Conservation (phyloP, 768 basidiomycete species). For the Gymnopilus dilepis region DNA sequence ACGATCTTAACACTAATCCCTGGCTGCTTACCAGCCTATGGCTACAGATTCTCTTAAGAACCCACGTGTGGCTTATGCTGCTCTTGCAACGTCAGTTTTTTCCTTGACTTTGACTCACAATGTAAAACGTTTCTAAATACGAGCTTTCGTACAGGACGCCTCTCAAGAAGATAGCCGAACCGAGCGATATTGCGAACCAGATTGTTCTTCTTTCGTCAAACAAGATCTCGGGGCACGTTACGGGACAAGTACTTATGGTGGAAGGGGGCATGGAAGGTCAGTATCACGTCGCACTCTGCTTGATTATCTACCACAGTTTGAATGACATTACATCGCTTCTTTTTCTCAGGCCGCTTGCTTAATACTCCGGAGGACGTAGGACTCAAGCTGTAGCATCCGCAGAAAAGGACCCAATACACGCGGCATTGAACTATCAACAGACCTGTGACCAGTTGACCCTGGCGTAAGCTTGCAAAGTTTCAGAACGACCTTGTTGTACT, state of each 20-base stretch:
- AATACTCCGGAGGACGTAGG: conserved; percentile 29
- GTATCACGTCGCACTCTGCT: neutral
- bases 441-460: too few relatives aligned
- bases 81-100: conserved; percentile 67
- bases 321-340: conserved; percentile 7
- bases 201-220: conserved; percentile 65
- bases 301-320: too few relatives aligned
- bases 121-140: neutral
- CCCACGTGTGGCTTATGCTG: conserved; percentile 55
- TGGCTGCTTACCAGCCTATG: conserved; percentile 44
- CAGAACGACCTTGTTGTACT: too few relatives aligned
- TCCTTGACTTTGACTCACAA: neutral
- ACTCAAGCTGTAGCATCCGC: conserved; percentile 13
- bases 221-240: conserved; percentile 69
- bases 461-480: too few relatives aligned
- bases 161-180: conserved; percentile 67
- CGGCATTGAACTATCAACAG: too few relatives aligned
- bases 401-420: too few relatives aligned
- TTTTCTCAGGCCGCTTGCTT: conserved; percentile 35
- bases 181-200: conserved; percentile 69
- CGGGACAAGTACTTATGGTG: conserved; percentile 73
- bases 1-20: neutral
- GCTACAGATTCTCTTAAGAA: conserved; percentile 62
- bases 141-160: conserved; percentile 55
- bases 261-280: conserved; percentile 82